These are phyloP conservation scores for Boechera divaricarpa DNA, from an alignment of 345 rosid species.

Conservation along the genomic window DNA sequence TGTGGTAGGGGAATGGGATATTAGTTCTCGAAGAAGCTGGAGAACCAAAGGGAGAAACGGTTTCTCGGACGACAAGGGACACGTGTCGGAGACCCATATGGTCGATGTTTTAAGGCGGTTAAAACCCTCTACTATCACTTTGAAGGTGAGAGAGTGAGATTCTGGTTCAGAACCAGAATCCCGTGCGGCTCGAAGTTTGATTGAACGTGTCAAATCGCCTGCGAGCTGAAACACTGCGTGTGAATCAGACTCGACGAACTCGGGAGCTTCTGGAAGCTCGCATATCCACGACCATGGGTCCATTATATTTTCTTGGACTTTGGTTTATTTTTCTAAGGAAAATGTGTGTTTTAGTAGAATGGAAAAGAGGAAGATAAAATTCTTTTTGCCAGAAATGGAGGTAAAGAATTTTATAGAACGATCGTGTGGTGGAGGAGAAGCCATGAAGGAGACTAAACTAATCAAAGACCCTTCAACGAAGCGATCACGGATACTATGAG, in stretches of 20 bases:
- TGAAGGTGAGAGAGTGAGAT: slow-evolving; percentile 49
- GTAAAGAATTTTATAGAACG: slow-evolving; percentile 47
- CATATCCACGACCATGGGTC: slow-evolving; percentile 89
- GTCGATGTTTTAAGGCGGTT: slow-evolving; percentile 35
- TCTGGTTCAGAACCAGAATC: slow-evolving; percentile 43
- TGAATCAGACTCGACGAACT: slow-evolving; percentile 49
- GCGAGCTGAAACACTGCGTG: slow-evolving; percentile 53
- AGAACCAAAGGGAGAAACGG: slow-evolving; percentile 77
- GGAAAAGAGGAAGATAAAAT: slow-evolving; percentile 19
- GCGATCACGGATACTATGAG: slow-evolving; percentile 23
- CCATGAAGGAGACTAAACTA: slow-evolving; percentile 49
- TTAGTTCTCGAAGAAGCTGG: slow-evolving; percentile 77
- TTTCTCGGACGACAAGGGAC: slow-evolving; percentile 66
- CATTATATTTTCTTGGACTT: slow-evolving; percentile 44
- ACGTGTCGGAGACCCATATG: slow-evolving; percentile 79
- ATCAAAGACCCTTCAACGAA: slow-evolving; percentile 40
- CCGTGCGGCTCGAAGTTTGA: slow-evolving; percentile 65
- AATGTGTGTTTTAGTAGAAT: slow-evolving; percentile 7
- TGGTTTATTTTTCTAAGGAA: not conserved
- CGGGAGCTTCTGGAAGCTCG: slow-evolving; percentile 51
- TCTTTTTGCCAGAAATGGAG: not conserved
- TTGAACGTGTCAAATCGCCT: slow-evolving; percentile 48
- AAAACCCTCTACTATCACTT: slow-evolving; percentile 56
- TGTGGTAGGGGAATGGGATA: slow-evolving; percentile 59
- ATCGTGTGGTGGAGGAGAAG: slow-evolving; percentile 51